Evolutionary conservation across 1,284 basidiomycete species (phyloP), one percentile per base, ranked within the genome.

Genomic region (Wallemia hederae): DNA sequence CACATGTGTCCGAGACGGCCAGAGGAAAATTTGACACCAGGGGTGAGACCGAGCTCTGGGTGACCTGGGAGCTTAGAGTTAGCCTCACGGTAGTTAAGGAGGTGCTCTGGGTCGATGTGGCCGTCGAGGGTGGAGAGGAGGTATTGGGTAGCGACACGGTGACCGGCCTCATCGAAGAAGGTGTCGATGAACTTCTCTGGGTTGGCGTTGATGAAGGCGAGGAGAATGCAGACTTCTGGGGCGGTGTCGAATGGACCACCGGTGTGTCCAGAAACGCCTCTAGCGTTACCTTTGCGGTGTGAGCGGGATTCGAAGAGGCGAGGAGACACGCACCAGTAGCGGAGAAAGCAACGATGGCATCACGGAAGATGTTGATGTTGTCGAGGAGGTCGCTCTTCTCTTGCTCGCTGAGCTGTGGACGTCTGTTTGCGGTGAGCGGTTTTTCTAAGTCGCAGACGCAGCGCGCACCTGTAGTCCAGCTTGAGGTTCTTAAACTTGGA

Each of bases 81-180:
- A 61, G 85, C 85, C 67, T 79, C 82, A 60, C 85, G 82, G 69
- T 88, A 88, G 67, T 82, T 80, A 19, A 88, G 72, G 55, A 88
- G 77, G 59, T 86, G 82, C 65, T 84, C 81, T 2, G 76, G 73
- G 7, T 83, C 78, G 29, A 87, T 64, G 33, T 78, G 69, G 1
- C 84, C 85, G 58, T 85, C 79, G 9, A 87, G 74, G 0, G 80
- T 83, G 55, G 83, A 74, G 28, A 86, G 75, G 39, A 88, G 74
- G 69, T 87, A 88, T 67, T 88, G 85, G 0, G 84, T 86, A 0
- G 85, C 85, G 61, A 88, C 85, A 68, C 85, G 82, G 68, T 88
- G 85, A 34, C 85, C 85, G 81, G 66, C 68, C 62, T 71, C 70
- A 62, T 71, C 70, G 63, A 67, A 71, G 27, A 70, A 63, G 60